Evolutionary conservation across 1,284 basidiomycete genomes (phyloP), one percentile per base, ranked within the genome.

Genomic region (Inonotus obliquus): DNA sequence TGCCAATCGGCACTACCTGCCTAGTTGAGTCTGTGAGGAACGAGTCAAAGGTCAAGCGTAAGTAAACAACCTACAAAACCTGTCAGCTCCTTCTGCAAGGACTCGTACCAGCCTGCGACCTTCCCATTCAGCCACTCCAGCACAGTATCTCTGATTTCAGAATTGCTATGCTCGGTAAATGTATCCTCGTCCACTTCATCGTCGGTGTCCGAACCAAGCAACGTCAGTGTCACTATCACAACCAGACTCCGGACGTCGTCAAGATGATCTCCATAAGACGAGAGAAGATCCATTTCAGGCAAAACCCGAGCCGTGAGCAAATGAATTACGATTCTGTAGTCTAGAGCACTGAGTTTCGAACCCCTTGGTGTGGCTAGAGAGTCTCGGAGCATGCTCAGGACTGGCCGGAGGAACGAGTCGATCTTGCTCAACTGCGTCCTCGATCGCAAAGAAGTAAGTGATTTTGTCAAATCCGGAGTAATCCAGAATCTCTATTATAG

Each of bases 251-350:
- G 63, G 48, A 63, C 67, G 32, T 72, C 67, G 9, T 69, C 65
- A 27, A 70, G 69, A 29, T 70, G 64, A 38, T 69, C 68, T 55
- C 69, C 69, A 10, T 70, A 35, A 17, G 53, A 68, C 9, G 63
- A 67, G 56, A 75, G 67, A 2, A 70, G 67, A 27, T 80, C 77
- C 1, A 81, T 70, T 67, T 83, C 82, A 3, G 80, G 79, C 2
- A 87, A 71, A 39, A 83, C 72, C 23, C 77, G 76, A 10, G 72
- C 77, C 29, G 78, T 75, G 17, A 86, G 66, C 11, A 85, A 57
- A 4, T 71, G 68, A 2, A 79, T 71, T n/a, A 84, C 69, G 6
- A 72, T 64, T 25, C 71, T 67, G 23, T 70, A 54, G 75, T 72
- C n/a, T 61, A 62, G 1, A 66, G 61, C 27, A 17, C 66, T 54